Evolutionary conservation across 2,329 filamentous ascomycete genomes (phyloP), one percentile per base, ranked within the genome.

Genomic region (Epichloe uncinata): DNA sequence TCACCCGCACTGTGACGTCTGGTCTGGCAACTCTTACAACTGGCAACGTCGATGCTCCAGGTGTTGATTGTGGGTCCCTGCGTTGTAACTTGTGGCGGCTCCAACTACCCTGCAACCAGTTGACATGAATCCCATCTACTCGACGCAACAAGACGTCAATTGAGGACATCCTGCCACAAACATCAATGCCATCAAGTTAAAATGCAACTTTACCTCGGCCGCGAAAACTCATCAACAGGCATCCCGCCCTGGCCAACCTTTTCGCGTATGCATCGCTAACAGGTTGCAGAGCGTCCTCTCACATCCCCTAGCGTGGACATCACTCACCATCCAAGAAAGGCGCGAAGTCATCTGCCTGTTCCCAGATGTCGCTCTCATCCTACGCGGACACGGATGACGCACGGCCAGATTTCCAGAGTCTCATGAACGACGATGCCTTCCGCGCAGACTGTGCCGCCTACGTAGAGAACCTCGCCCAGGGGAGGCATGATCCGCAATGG

Each of bases 401-500:
- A 7, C 62, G 69, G 8, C 72, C 70, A 0, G 59, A 75, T 53
- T 61, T 73, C 42, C 58, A 57, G 3, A 65, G 67, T 13, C 65
- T 75, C 9, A 65, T 66, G 52, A 74, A 71, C 54, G 71, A 71
- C 57, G 65, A 73, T 55, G 67, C 66, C 54, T 74, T 75, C 56
- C 71, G 73, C 11, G 61, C 71, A 44, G 71, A 73, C 57, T 68
- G 70, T 47, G 66, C 69, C 0, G 64, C 64, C 3, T 75, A 74
- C 57, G 68, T 67, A 33, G 69, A 72, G 35, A 66, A 74, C 53
- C 61, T 80, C 16, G 54, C 59, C 5, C 61, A 65, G 36, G 77
- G 77, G 4, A 69, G 67, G 35, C 73, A 78, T 51, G 74, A 79
- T 54, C 66, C 69, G 1, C 66, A 69, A 13, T 80, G 77, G 77